Percentiles rank a stretch among this genome's conserved stretches.
Evolutionary conservation across 140 eudicot genomes (phyloP).

Genomic region (Ambrosia hybrid): DNA sequence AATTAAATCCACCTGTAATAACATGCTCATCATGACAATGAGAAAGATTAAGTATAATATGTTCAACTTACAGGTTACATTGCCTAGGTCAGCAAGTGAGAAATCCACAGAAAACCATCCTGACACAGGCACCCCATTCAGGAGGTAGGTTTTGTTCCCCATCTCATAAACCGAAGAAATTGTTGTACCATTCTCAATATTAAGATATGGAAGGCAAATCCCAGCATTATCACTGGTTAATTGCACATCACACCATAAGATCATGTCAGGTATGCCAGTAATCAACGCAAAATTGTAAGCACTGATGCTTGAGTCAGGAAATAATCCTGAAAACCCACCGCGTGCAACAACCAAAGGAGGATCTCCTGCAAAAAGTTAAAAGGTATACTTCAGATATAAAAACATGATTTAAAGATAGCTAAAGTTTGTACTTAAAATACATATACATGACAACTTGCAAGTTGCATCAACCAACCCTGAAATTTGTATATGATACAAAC

Average conservation of each 20-base stretch:
- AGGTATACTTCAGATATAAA: conserved; percentile 20
- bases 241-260: conserved; percentile 87
- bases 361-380: conserved; percentile 54
- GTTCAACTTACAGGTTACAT: conserved; percentile 56
- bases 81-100: conserved; percentile 46
- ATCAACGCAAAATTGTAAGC: conserved; percentile 62
- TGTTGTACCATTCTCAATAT: conserved; percentile 55
- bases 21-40: background rate
- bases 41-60: background rate
- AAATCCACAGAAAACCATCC: conserved; percentile 82
- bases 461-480: conserved; percentile 12
- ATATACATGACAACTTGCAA: conserved; percentile 8
- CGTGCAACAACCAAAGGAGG: conserved; percentile 81
- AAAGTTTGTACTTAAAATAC: background rate
- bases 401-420: conserved; percentile 23
- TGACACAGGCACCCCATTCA: conserved; percentile 52
- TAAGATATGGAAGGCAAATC: conserved; percentile 70
- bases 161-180: background rate
- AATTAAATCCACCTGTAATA: background rate
- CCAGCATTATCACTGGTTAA: conserved; percentile 67
- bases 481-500: conserved; percentile 4
- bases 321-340: conserved; percentile 88
- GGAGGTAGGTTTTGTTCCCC: conserved; percentile 49
- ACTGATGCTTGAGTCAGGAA: conserved; percentile 67
- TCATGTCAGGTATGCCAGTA: conserved; percentile 44